Evolutionary conservation across 805 yeast species (phyloP).

Genomic region (Cyberlindnera mycetangii): DNA sequence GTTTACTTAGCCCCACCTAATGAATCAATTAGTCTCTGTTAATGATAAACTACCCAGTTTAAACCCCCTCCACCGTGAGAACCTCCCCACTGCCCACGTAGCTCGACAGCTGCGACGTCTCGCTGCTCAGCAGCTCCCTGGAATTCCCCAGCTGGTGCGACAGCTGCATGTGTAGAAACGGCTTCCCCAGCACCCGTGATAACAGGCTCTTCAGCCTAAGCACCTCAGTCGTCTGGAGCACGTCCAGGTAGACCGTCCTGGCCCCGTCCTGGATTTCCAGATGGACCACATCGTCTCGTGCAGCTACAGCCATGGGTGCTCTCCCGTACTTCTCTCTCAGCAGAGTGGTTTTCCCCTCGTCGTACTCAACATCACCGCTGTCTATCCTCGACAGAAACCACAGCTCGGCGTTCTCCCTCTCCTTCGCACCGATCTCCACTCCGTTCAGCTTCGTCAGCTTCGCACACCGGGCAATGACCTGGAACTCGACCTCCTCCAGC

Average conservation of each 20-base stretch:
- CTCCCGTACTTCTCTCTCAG: slow-evolving; percentile 30
- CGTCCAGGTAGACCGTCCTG: slow-evolving; percentile 7
- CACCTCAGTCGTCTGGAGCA: slow-evolving; percentile 32
- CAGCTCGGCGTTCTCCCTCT: slow-evolving; percentile 63
- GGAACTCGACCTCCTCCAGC: slow-evolving; percentile 27
- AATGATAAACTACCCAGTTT: too few relatives aligned
- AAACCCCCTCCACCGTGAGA: too few relatives aligned
- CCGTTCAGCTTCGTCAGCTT: slow-evolving; percentile 54
- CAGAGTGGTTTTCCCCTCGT: slow-evolving; percentile 7
- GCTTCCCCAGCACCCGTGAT: slow-evolving; percentile 22
- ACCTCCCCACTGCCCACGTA: too few relatives aligned
- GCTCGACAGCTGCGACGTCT: slow-evolving; percentile 24
- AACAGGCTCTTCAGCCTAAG: slow-evolving; percentile 35
- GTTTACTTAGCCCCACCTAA: too few relatives aligned
- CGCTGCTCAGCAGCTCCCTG: slow-evolving; percentile 25
- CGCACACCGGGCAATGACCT: slow-evolving; percentile 46
- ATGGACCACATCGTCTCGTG: slow-evolving; percentile 1
- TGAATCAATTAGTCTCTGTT: too few relatives aligned
- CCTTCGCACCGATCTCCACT: slow-evolving; percentile 40
- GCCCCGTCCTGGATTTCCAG: slow-evolving; percentile 6
- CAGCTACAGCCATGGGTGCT: slow-evolving; percentile 9
- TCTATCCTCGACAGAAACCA: slow-evolving; percentile 55
- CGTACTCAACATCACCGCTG: slow-evolving; percentile 27
- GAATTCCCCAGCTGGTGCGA: slow-evolving; percentile 22
- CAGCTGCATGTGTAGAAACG: slow-evolving; percentile 27